phyloP scores from a whole-genome alignment of 176 grass and related monocot genomes.

The Elaeis guineensis region DNA sequence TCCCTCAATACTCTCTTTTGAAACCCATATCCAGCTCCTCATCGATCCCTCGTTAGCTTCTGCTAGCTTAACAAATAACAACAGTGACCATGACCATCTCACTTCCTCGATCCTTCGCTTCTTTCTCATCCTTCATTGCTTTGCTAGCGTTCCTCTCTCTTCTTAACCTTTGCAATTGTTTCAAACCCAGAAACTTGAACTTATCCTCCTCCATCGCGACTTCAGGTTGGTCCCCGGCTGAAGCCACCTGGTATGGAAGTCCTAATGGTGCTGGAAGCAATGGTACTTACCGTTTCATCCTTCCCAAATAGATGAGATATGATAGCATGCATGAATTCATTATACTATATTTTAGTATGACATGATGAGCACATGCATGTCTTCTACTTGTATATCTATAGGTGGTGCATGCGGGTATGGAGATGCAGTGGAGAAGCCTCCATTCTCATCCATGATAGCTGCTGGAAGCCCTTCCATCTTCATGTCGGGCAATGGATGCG shows the following conservation, averaged over 20 bases:
- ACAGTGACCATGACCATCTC: too few species aligned
- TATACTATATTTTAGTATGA: slow-evolving; percentile 9
- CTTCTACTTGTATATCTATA: slow-evolving; percentile 1
- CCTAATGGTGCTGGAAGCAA: slow-evolving; percentile 66
- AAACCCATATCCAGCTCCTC: too few species aligned
- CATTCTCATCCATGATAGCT: slow-evolving; percentile 66
- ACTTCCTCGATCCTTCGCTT: too few species aligned
- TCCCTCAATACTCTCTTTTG: too few species aligned
- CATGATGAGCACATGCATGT: slow-evolving; percentile 7
- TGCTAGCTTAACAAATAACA: too few species aligned
- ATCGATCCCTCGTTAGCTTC: too few species aligned
- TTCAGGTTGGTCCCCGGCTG: slow-evolving; percentile 39
- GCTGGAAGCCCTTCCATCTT: slow-evolving; percentile 80
- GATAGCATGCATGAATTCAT: too few species aligned
- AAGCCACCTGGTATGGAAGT: slow-evolving; percentile 87
- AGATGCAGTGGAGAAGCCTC: slow-evolving; percentile 45
- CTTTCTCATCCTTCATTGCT: neutral
- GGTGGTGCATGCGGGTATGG: slow-evolving; percentile 88
- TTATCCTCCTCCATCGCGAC: slow-evolving; percentile 29
- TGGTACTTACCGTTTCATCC: slow-evolving; percentile 62
- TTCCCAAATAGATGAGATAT: neutral
- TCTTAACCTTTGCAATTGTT: slow-evolving; percentile 8
- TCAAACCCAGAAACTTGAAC: slow-evolving; percentile 22
- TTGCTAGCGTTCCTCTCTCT: slow-evolving; percentile 12
- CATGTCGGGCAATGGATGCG: slow-evolving; percentile 80